Base-by-base conservation (phyloP, 2,329 filamentous ascomycete species). In the Talaromyces sp. region DNA sequence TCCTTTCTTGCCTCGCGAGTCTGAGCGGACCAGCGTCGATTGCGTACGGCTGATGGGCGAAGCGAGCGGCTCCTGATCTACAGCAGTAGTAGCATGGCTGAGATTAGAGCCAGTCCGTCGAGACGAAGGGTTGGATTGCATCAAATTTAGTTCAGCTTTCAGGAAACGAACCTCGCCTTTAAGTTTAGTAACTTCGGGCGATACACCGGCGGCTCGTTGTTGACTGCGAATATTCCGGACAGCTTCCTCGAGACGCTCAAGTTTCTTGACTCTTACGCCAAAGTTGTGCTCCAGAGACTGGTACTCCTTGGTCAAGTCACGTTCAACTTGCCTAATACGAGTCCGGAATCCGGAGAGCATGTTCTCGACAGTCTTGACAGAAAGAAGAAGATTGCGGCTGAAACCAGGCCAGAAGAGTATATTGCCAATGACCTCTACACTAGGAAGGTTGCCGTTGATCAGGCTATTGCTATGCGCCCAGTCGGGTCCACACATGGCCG, bases 381-480 rank as follows among this genome's bases (percentile, higher is more conserved):
- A 94, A 1, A 89, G 87, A 50, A 97, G 79, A 31, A 99, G 84
- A 75, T 97, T 98, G 76, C 93, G 92, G 73, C 90, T 91, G 79
- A 98, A 98, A 1, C 90, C 91, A 0, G 91, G 89, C 80, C 80
- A 82, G 71, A 82, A 82, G 4, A 98, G 84, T 78, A 95, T 92
- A 59, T 89, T 93, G 1, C 89, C 88, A 67, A 99, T 90, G 14
- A 93, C 89, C 72, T 97, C 94, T 39, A 96, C 84, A 13, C 90
- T 92, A 0, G 93, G 92, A 7, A 96, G 81, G 66, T 94, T 91
- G 22, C 93, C 92, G 72, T 95, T 94, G 73, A 98, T 91, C 27
- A 97, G 86, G 64, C 90, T 90, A 76, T 98, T 93, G 72, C 90
- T 88, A 75, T 97, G 91, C 4, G 91, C 87, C 94, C 95, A 99